Evolutionary conservation across 805 yeast species (phyloP).

Genomic region (Zygotorulaspora sp.): DNA sequence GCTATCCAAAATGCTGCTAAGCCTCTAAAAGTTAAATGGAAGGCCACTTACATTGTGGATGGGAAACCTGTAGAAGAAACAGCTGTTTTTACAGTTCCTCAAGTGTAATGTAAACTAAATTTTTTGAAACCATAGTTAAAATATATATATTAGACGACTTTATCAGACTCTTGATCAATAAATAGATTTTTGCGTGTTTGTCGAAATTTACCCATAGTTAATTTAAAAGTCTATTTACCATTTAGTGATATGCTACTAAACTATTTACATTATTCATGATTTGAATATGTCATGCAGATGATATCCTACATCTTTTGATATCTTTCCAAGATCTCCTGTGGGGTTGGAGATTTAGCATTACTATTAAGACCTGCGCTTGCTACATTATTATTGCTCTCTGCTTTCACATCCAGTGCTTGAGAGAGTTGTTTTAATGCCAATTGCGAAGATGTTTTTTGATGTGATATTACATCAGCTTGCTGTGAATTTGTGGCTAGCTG

Average conservation of each 20-base stretch:
- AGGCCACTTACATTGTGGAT: conserved; percentile 49
- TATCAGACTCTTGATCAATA: too few species aligned
- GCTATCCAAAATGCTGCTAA: conserved; percentile 33
- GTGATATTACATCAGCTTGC: conserved; percentile 26
- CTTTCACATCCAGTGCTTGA: conserved; percentile 7
- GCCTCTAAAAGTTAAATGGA: conserved; percentile 73
- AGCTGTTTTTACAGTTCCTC: conserved; percentile 47
- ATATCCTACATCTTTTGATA: conserved; percentile 30
- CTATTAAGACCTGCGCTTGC: conserved; percentile 6
- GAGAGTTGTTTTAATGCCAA: conserved; percentile 5
- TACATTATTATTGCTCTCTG: not conserved
- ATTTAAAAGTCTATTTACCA: not conserved
- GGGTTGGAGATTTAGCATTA: conserved; percentile 32
- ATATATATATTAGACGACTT: too few species aligned
- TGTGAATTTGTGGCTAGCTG: conserved; percentile 14
- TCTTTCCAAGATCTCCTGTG: conserved; percentile 33
- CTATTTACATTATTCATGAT: not conserved
- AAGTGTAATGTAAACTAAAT: conserved; percentile 15
- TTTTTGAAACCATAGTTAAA: not conserved
- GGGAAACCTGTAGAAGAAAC: conserved; percentile 50
- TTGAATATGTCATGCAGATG: too few species aligned
- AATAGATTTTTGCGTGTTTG: too few species aligned
- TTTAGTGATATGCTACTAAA: not conserved
- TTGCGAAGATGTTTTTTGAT: conserved; percentile 20
- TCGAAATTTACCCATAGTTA: too few species aligned